These are phyloP conservation scores for Nannizziopsis barbatae DNA, from an alignment of 2,329 filamentous ascomycete species.

Conservation along the genomic window DNA sequence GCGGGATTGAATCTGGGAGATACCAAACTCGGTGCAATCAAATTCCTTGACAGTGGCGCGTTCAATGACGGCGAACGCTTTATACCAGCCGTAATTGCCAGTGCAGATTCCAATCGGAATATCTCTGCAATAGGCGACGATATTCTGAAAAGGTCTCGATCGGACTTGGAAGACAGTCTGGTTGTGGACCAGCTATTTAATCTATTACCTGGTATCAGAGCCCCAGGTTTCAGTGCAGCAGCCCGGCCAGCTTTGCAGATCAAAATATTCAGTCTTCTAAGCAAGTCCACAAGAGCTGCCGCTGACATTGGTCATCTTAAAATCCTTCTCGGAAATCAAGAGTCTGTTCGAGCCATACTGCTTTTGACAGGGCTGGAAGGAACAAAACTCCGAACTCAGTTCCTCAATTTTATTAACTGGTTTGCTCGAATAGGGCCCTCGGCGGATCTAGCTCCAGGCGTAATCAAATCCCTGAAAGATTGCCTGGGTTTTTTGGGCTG, in stretches of 20 bases:
- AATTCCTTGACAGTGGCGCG: slow-evolving; percentile 69
- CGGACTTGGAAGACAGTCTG: slow-evolving; percentile 55
- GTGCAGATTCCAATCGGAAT: slow-evolving; percentile 63
- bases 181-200: slow-evolving; percentile 57
- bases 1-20: slow-evolving; percentile 57
- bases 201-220: slow-evolving; percentile 56
- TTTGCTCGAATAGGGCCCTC: slow-evolving; percentile 61
- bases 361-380: slow-evolving; percentile 56
- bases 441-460: slow-evolving; percentile 44
- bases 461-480: slow-evolving; percentile 57
- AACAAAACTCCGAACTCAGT: slow-evolving; percentile 65
- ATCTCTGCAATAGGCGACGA: slow-evolving; percentile 81
- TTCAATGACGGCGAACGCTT: slow-evolving; percentile 78
- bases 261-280: slow-evolving; percentile 62
- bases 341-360: slow-evolving; percentile 18
- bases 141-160: slow-evolving; percentile 64
- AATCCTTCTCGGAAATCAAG: not conserved
- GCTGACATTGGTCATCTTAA: slow-evolving; percentile 5
- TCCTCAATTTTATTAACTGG: slow-evolving; percentile 82
- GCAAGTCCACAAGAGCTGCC: slow-evolving; percentile 49
- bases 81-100: slow-evolving; percentile 69
- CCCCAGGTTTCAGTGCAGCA: slow-evolving; percentile 30
- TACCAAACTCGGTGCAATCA: slow-evolving; percentile 57
- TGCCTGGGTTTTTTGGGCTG: slow-evolving; percentile 76
- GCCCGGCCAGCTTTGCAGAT: slow-evolving; percentile 61